These are phyloP conservation scores for Lepiota brunneoincarnata DNA, from an alignment of 768 basidiomycete species.

Conservation along the genomic window DNA sequence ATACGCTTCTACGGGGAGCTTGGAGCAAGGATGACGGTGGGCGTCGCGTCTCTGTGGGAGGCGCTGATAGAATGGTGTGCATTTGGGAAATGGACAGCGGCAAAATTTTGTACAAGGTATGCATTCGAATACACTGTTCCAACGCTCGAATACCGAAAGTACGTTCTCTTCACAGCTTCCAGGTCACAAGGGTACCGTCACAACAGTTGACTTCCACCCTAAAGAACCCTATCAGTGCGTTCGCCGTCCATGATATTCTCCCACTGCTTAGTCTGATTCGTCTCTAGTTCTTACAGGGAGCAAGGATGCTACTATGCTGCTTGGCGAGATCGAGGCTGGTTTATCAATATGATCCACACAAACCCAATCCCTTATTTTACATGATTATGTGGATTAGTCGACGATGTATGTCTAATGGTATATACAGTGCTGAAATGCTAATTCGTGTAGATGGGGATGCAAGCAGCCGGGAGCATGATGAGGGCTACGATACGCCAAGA, in stretches of 20 bases:
- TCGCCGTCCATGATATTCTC: background rate
- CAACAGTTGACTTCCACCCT: slow-evolving; percentile 94
- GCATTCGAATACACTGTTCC: slow-evolving; percentile 7
- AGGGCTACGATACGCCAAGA: background rate
- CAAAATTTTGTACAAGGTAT: slow-evolving; percentile 76
- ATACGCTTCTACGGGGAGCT: slow-evolving; percentile 74
- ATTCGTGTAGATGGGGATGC: slow-evolving; percentile 6
- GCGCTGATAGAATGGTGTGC: slow-evolving; percentile 83
- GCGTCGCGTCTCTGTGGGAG: slow-evolving; percentile 80
- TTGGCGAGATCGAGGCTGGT: slow-evolving; percentile 85
- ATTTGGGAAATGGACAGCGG: slow-evolving; percentile 86
- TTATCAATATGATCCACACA: slow-evolving; percentile 33
- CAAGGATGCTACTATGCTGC: slow-evolving; percentile 89
- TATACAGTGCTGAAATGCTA: slow-evolving; percentile 11
- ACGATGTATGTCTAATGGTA: slow-evolving; percentile 13
- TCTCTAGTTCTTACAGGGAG: slow-evolving; percentile 80
- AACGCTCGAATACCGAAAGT: background rate
- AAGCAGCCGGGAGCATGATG: background rate
- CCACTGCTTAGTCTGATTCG: slow-evolving; percentile 1
- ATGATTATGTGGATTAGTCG: slow-evolving; percentile 13
- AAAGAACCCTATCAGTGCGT: slow-evolving; percentile 92
- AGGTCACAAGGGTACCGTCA: slow-evolving; percentile 96
- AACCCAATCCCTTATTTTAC: slow-evolving; percentile 6
- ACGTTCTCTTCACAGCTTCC: slow-evolving; percentile 55
- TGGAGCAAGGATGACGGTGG: slow-evolving; percentile 91